Base-by-base conservation (phyloP, 805 yeast genomes). In the Candida railenensis region DNA sequence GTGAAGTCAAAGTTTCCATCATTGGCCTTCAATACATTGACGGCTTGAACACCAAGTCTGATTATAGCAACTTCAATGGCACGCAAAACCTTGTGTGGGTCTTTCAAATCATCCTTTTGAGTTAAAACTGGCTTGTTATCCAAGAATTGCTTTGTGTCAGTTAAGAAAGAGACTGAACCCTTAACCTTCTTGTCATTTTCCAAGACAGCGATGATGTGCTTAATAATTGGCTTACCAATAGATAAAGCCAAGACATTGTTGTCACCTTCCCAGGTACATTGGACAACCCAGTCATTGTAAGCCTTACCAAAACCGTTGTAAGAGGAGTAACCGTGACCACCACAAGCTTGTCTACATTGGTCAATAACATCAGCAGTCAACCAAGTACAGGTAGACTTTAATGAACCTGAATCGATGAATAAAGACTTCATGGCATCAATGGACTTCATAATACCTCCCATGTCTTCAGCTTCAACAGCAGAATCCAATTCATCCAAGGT, bases 181-280 rank as follows among this genome's bases (percentile, higher is more conserved):
- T 56, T 54, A 42, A 67, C 67, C 42, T 57, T 57, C 52, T 63
- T 62, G 51, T 63, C 68, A 42, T 60, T 54, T 28, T 57, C 50
- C 28, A 67, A 43, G 28, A 67, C 63, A 22, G 56, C 63, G 39
- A 53, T 56, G 25, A 67, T 60, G 45, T 59, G 53, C 56, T 65
- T 67, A 46, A 69, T 57, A 34, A 73, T 57, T 39, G 74, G 65
- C 50, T 70, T 63, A 57, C 77, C 76, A 45, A 66, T 69, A 44
- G 67, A 61, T 59, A 70, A 57, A 38, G 68, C 73, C 55, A 73
- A 64, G 37, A 73, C 76, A 53, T 65, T 73, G 62, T 73, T 73
- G 55, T 73, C 77, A 58, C 77, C 77, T 59, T 73, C 77, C 77
- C 77, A 73, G 25, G 77, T 73, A 59, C 76, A 69, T 59, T 71